Evolutionary conservation across 1,284 basidiomycete genomes (phyloP).

Genomic region (Leccinum insolens): DNA sequence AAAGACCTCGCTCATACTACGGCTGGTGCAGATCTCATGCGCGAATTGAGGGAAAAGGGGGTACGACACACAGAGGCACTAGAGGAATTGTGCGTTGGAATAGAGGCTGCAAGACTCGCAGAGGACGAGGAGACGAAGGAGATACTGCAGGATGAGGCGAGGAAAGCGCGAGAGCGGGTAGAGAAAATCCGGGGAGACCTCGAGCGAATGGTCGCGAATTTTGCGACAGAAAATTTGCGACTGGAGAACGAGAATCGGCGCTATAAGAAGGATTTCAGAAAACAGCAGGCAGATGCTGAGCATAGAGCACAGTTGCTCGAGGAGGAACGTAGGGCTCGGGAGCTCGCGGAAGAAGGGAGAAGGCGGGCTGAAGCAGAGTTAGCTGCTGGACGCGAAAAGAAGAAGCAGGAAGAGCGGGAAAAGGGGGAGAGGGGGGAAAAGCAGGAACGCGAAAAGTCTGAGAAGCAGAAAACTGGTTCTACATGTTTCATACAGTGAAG

Average conservation of each 20-base stretch:
- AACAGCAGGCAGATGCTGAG: constrained; percentile 25
- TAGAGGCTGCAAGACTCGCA: constrained; percentile 36
- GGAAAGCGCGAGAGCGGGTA: constrained; percentile 31
- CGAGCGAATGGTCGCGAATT: constrained; percentile 32
- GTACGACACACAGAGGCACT: constrained; percentile 38
- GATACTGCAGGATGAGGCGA: constrained; percentile 38
- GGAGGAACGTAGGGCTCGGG: constrained; percentile 24
- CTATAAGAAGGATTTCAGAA: constrained; percentile 17
- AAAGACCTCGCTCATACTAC: constrained; percentile 41
- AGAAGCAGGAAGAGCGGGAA: neutral
- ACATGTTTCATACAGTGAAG: constrained; percentile 16
- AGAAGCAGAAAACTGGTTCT: constrained; percentile 9
- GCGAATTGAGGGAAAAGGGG: constrained; percentile 36
- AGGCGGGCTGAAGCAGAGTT: constrained; percentile 24
- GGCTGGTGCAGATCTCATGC: constrained; percentile 39
- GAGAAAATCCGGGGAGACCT: constrained; percentile 30
- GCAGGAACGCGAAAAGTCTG: constrained; percentile 1
- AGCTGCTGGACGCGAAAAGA: constrained; percentile 15
- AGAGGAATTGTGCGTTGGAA: constrained; percentile 35
- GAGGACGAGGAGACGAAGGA: constrained; percentile 39
- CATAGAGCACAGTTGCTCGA: constrained; percentile 16
- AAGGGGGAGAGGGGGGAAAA: neutral
- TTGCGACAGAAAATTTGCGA: constrained; percentile 33
- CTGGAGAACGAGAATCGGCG: constrained; percentile 32
- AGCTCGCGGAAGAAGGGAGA: constrained; percentile 22